Evolutionary conservation across 805 yeast species (phyloP).

Genomic region (Pichia occidentalis): DNA sequence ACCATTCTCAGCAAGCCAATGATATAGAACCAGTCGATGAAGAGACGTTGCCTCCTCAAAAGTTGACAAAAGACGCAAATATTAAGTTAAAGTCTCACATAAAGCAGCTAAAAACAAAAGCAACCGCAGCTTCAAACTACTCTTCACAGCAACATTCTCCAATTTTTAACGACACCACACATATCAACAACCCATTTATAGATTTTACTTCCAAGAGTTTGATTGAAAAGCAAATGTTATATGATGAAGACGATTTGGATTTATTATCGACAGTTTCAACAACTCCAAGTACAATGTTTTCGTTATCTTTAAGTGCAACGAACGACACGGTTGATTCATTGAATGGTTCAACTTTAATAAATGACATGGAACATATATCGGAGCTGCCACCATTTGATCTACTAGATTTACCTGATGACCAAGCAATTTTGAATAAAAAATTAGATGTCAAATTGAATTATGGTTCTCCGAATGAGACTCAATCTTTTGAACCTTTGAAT

Average conservation of each 20-base stretch:
- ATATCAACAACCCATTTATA: constrained; percentile 16
- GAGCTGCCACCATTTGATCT: constrained; percentile 8
- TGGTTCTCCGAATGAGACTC: background rate
- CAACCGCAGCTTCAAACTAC: too few relatives aligned
- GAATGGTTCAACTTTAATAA: constrained; percentile 1
- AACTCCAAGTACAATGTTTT: constrained; percentile 21
- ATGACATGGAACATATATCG: background rate
- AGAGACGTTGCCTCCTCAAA: too few relatives aligned
- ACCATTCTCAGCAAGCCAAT: constrained; percentile 19
- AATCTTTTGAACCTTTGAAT: background rate
- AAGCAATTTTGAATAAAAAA: background rate
- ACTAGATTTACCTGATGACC: constrained; percentile 7
- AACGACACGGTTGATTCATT: constrained; percentile 26
- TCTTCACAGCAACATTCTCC: too few relatives aligned
- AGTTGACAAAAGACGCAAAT: too few relatives aligned
- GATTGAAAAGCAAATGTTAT: background rate
- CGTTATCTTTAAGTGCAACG: constrained; percentile 21
- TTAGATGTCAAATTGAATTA: constrained; percentile 1
- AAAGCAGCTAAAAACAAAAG: too few relatives aligned
- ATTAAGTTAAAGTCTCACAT: too few relatives aligned
- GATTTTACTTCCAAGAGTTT: constrained; percentile 12
- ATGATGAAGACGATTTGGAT: constrained; percentile 22
- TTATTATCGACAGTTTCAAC: constrained; percentile 22
- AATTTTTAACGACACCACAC: constrained; percentile 1
- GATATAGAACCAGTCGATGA: background rate